A percentile compares a stretch with the other conserved stretches of the same genome.
Evolutionary conservation across 192 early-diverging fungal species (phyloP).

Genomic region (Martensiomyces pterosporus): DNA sequence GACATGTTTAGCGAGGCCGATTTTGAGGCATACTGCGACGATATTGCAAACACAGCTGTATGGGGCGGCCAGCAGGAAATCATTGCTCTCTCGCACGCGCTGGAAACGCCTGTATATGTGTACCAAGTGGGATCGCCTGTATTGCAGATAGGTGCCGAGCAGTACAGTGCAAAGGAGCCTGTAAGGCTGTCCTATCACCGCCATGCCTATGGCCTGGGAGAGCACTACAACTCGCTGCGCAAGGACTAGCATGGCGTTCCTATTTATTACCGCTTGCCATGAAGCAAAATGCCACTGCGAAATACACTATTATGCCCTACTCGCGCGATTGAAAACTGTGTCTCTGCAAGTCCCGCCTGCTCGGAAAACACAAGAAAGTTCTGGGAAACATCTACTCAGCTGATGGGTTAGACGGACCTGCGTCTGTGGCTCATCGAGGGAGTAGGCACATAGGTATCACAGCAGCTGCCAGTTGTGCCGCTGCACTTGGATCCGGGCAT

Average conservation of each 20-base stretch:
- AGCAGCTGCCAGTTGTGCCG: too few relatives aligned
- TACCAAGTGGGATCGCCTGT: conserved; percentile 77
- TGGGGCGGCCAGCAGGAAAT: conserved; percentile 97
- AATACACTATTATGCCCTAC: too few relatives aligned
- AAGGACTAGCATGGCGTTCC: conserved; percentile 9
- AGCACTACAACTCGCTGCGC: conserved; percentile 91
- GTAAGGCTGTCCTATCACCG: conserved; percentile 82
- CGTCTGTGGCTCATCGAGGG: too few relatives aligned
- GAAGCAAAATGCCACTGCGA: too few relatives aligned
- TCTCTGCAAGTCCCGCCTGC: too few relatives aligned
- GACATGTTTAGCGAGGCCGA: conserved; percentile 67
- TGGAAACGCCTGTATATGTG: conserved; percentile 78
- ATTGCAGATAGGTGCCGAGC: conserved; percentile 79
- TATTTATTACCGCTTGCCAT: not conserved
- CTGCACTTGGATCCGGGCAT: conserved; percentile 44
- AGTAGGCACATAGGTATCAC: too few relatives aligned
- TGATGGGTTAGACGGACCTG: too few relatives aligned
- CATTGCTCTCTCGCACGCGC: conserved; percentile 68
- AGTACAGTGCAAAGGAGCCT: conserved; percentile 52
- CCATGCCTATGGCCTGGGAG: conserved; percentile 88
- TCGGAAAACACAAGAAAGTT: too few relatives aligned
- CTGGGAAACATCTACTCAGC: too few relatives aligned
- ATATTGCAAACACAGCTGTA: conserved; percentile 71
- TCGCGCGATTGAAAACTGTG: too few relatives aligned
- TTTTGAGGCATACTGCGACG: conserved; percentile 72